Conservation (phyloP, 441 rosid genomes). For the Erysimum cheiri region DNA sequence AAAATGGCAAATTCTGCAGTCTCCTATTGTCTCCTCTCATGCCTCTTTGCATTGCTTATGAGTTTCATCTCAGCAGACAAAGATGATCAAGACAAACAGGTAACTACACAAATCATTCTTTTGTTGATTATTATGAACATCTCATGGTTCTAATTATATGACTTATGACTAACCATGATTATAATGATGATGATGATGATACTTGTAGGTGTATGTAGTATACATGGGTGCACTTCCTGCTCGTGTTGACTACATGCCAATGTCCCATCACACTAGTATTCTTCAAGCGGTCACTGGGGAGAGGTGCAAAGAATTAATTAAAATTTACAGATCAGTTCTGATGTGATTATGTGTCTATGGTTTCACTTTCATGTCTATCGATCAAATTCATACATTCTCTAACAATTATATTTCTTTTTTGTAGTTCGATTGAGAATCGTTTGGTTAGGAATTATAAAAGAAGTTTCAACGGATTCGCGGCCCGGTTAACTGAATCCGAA, state of each 20-base stretch:
- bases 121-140: neutral
- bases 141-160: conserved; percentile 1
- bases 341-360: neutral
- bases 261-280: conserved; percentile 39
- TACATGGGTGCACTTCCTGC: conserved; percentile 75
- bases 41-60: conserved; percentile 34
- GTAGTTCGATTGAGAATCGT: conserved; percentile 49
- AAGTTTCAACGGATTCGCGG: conserved; percentile 57
- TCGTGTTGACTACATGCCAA: conserved; percentile 54
- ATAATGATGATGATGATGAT: conserved; percentile 42
- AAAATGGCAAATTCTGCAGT: conserved; percentile 20
- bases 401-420: neutral
- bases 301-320: conserved; percentile 16
- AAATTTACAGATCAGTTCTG: neutral
- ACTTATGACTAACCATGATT: neutral
- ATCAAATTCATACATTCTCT: neutral
- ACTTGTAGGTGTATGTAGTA: conserved; percentile 60
- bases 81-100: conserved; percentile 39
- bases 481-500: conserved; percentile 45
- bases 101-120: neutral
- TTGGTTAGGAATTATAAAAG: conserved; percentile 54
- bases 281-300: conserved; percentile 41
- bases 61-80: conserved; percentile 16
- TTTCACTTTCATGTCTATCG: conserved; percentile 5
- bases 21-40: conserved; percentile 33